These are phyloP conservation scores for Cladosporium sp. DNA, from an alignment of 2,329 filamentous ascomycete species.

Conservation along the genomic window DNA sequence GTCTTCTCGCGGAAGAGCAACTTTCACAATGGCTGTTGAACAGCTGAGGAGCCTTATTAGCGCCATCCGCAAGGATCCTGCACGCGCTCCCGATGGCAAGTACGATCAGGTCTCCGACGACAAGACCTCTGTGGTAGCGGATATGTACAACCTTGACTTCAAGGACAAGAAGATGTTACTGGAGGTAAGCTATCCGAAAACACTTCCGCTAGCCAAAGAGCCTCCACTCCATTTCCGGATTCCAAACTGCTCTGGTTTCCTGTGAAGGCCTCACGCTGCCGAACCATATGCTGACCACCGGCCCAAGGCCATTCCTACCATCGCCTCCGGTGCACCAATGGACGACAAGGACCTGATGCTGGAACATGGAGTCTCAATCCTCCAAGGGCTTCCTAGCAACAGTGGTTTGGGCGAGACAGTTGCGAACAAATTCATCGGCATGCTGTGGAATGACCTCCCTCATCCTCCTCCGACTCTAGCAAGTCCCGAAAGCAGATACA, in stretches of 20 bases:
- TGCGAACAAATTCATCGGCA: slow-evolving; percentile 46
- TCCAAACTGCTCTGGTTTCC: too few species aligned
- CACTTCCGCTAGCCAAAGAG: slow-evolving; percentile 19
- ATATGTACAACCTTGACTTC: slow-evolving; percentile 34
- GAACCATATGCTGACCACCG: too few species aligned
- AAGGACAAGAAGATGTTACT: slow-evolving; percentile 37
- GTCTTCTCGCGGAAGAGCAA: neutral
- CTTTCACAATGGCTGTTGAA: slow-evolving; percentile 20
- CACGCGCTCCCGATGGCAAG: slow-evolving; percentile 43
- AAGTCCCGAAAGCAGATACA: slow-evolving; percentile 41
- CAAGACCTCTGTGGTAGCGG: slow-evolving; percentile 37
- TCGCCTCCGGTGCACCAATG: slow-evolving; percentile 39
- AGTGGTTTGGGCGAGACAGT: slow-evolving; percentile 44
- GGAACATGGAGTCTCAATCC: slow-evolving; percentile 48
- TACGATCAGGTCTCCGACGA: slow-evolving; percentile 33
- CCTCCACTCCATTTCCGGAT: too few species aligned
- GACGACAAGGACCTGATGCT: slow-evolving; percentile 44
- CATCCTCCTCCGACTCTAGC: slow-evolving; percentile 44
- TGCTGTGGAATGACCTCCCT: slow-evolving; percentile 49
- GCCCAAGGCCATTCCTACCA: neutral
- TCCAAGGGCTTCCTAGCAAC: slow-evolving; percentile 45
- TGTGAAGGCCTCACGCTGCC: too few species aligned
- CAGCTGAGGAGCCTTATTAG: slow-evolving; percentile 40
- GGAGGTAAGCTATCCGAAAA: slow-evolving; percentile 32
- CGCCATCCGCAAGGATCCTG: slow-evolving; percentile 42